Base-by-base conservation (phyloP, 371 early-diverging fungal genomes). In the Haplosporangium sp. region DNA sequence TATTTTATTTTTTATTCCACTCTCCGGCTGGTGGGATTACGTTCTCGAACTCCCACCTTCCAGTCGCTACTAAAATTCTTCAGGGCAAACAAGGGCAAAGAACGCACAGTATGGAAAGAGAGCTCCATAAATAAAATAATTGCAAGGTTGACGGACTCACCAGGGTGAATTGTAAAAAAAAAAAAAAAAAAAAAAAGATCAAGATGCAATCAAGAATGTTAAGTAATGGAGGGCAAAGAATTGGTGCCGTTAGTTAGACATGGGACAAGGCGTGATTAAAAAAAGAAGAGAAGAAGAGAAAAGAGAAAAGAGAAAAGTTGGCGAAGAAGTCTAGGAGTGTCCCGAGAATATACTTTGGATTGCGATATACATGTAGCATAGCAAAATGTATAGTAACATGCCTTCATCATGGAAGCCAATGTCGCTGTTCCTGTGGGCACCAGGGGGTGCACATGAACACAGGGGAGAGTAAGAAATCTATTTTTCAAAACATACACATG, bases 41-140 rank as follows among this genome's bases (percentile, higher is more conserved):
- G 66, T 35, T 65, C 66, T 57, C 55, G 37, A 55, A 50, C 42
- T 55, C 35, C 53, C 45, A 40, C 66, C 63, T 61, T 65, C 63
- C 63, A 63, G 63, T 50, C 35, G 50, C 38, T 63, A 63, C 58
- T 39, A 39, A 20, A 56, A 52, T 58, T 35, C 17, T 45, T 45
- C n/a, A 40, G 3, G 34, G 39, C 52, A 60, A 65, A 63, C n/a
- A n/a, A n/a, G n/a, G n/a, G n/a, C n/a, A n/a, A n/a, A n/a, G 13
- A 6, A 40, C 5, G 57, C 48, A 35, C 20, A 34, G n/a, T n/a
- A n/a, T n/a, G n/a, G n/a, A n/a, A n/a, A n/a, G n/a, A n/a, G n/a
- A n/a, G n/a, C n/a, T n/a, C n/a, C n/a, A n/a, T n/a, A n/a, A n/a
- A n/a, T n/a, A n/a, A n/a, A n/a, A n/a, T n/a, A n/a, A n/a, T n/a